Base-by-base conservation (phyloP, 345 rosid genomes). In the Salix suchowensis region DNA sequence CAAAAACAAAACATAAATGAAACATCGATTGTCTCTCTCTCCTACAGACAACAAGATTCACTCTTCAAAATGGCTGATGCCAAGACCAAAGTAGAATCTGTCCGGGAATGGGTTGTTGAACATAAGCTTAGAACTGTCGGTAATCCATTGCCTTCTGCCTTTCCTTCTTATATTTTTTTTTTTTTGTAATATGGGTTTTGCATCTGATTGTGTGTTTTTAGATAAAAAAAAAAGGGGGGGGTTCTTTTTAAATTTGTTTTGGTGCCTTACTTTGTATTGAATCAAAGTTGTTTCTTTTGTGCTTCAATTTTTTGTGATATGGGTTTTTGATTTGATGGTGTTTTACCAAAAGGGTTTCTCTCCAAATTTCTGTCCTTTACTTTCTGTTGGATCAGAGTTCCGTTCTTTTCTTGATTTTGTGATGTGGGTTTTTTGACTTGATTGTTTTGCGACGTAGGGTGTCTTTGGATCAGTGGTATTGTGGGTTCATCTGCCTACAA, bases 81-180 rank as follows among this genome's bases (percentile, higher is more conserved):
- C 7, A 90, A 87, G 85, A 86, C 80, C 68, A 89, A 83, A 61
- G 19, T 93, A 12, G 90, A 89, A 70, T 86, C 97, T 21, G 13
- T 79, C 1, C 87, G 97, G 82, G 88, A 86, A 83, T 96, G 98
- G 99, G 76, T 96, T 76, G 82, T 83, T 19, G 92, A 93, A 4
- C 91, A 96, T 89, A 96, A 96, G 89, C 98, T 96, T 67, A 81
- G 97, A 79, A 82, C 97, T 46, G 99, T 96, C 62, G 99, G 99
- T 96, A 88, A 58, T 23, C 8, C 23, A 87, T 46, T 52, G 23
- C 23, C 36, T 23, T 39, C 2, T 46, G 39, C 18, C 28, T 55
- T 13, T 76, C 11, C 36, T 11, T 52, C 14, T 30, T 30, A 5
- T 13, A 19, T 12, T 12, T 30, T 2, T 28, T 37, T 32, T 30